Conservation (phyloP, 352 stramenopile species). For the Pythium oligandrum region DNA sequence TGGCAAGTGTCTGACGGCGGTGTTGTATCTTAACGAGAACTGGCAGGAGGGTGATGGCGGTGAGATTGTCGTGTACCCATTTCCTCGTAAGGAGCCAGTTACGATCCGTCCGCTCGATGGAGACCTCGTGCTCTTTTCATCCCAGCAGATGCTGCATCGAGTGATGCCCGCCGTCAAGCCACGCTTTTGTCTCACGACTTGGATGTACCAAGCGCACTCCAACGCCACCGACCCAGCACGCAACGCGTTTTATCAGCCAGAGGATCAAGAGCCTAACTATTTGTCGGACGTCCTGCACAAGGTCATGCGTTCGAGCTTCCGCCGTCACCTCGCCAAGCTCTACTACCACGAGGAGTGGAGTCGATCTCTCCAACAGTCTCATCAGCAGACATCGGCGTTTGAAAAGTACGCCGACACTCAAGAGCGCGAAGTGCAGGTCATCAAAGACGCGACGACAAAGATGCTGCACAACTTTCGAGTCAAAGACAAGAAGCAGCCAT, state of each 20-base stretch:
- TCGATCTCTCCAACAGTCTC: constrained; percentile 51
- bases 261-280: constrained; percentile 2
- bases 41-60: constrained; percentile 71
- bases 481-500: constrained; percentile 26
- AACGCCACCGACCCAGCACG: background rate
- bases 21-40: constrained; percentile 81
- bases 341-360: constrained; percentile 49
- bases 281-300: constrained; percentile 34
- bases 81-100: constrained; percentile 40
- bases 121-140: constrained; percentile 74
- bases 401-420: constrained; percentile 58
- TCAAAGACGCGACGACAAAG: constrained; percentile 35
- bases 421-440: constrained; percentile 41
- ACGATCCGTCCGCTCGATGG: constrained; percentile 52
- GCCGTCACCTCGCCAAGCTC: constrained; percentile 58
- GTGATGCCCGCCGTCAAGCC: constrained; percentile 46
- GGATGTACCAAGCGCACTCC: constrained; percentile 41
- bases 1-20: constrained; percentile 76
- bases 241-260: constrained; percentile 3
- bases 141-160: constrained; percentile 75
- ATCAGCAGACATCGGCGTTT: constrained; percentile 48
- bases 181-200: constrained; percentile 65
- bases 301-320: constrained; percentile 52
- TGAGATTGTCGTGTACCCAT: constrained; percentile 80
- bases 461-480: constrained; percentile 63